A percentile compares a stretch with the other conserved stretches of the same genome.
These are phyloP conservation scores for Orobanche coerulescens DNA, from an alignment of 257 asterid genomes.

Conservation along the genomic window DNA sequence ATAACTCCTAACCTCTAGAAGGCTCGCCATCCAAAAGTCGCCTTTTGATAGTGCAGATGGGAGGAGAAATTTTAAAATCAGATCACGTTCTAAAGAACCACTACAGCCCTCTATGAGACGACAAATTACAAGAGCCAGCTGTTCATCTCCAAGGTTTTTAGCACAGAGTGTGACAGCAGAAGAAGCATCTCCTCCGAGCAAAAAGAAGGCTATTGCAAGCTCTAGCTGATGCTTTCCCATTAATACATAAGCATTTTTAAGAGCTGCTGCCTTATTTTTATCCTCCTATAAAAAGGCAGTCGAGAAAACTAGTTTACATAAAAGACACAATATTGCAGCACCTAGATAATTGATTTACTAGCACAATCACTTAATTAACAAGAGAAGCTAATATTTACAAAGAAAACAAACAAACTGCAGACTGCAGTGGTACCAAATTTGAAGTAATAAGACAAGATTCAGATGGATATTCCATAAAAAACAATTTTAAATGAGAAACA, in stretches of 20 bases:
- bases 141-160: slow-evolving; percentile 93
- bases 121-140: slow-evolving; percentile 92
- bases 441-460: slow-evolving; percentile 5
- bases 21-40: slow-evolving; percentile 80
- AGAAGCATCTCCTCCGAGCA: slow-evolving; percentile 93
- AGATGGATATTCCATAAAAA: slow-evolving; percentile 1
- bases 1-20: slow-evolving; percentile 62
- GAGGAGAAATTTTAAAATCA: slow-evolving; percentile 65
- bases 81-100: slow-evolving; percentile 62
- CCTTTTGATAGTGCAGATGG: slow-evolving; percentile 77
- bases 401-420: background rate
- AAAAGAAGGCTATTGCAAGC: slow-evolving; percentile 93
- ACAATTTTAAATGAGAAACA: background rate
- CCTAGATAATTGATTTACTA: slow-evolving; percentile 9
- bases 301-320: slow-evolving; percentile 1
- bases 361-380: slow-evolving; percentile 17
- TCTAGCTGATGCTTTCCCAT: slow-evolving; percentile 95
- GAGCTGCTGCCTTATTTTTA: slow-evolving; percentile 85
- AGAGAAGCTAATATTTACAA: background rate
- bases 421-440: background rate
- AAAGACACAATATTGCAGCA: slow-evolving; percentile 17
- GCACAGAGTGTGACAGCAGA: slow-evolving; percentile 93
- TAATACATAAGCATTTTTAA: slow-evolving; percentile 89
- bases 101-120: slow-evolving; percentile 82
- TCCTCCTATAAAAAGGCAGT: slow-evolving; percentile 57